Evolutionary conservation across 331 rosid species (phyloP).

Genomic region (Malus hybrid): DNA sequence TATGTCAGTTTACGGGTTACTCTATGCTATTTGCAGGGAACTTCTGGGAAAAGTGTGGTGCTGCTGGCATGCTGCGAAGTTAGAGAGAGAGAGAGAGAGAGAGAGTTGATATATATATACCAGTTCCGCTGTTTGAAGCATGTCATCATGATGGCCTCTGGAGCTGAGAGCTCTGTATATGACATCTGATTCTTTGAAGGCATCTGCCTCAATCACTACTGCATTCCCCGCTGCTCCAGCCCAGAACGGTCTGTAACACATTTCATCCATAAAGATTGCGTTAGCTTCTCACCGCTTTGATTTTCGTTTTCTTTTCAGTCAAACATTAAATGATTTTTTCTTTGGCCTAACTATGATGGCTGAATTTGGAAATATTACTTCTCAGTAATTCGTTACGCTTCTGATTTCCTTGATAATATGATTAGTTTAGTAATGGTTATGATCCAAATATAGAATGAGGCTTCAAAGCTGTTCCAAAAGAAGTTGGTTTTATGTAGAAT

Average conservation of each 20-base stretch:
- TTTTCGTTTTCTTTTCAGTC: background rate
- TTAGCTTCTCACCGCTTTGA: background rate
- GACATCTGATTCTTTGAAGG: constrained; percentile 95
- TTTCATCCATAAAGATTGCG: constrained; percentile 11
- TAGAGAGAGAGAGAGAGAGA: background rate
- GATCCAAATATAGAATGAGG: no score
- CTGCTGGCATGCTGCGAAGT: no score
- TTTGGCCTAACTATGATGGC: background rate
- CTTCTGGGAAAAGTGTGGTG: no score
- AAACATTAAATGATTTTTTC: background rate
- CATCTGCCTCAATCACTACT: constrained; percentile 86
- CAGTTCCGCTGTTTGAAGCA: constrained; percentile 93
- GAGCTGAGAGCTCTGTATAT: constrained; percentile 85
- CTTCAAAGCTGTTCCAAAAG: no score
- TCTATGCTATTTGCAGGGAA: no score
- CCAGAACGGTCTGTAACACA: constrained; percentile 74
- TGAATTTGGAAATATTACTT: background rate
- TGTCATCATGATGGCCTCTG: constrained; percentile 86
- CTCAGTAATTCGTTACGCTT: no score
- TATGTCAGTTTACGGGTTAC: no score
- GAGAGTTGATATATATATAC: constrained; percentile 27
- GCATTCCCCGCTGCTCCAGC: constrained; percentile 85
- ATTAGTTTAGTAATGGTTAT: no score
- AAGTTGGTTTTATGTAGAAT: background rate
- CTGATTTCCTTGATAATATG: no score